Base-by-base conservation (phyloP, 148 eudicot species). In the Amaranthus hypochondriacus region DNA sequence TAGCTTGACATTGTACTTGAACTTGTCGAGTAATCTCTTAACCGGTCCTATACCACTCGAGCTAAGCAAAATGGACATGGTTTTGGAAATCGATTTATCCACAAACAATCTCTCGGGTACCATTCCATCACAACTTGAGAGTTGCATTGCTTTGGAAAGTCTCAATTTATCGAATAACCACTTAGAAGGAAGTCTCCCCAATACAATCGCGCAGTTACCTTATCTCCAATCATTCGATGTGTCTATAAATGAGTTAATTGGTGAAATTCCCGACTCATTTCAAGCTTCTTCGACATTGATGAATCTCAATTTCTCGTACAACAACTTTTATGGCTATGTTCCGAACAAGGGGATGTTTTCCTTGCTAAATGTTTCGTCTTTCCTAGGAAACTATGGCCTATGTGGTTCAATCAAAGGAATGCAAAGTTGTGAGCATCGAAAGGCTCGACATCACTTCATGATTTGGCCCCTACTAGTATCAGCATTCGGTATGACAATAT, bases 41-140 rank as follows among this genome's bases (percentile, higher is more conserved):
- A 57, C 74, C 14, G 96, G 97, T 48, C 82, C 81, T 43, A 81
- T 92, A 61, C 97, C 96, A 7, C 62, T 86, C 18, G 95, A 88
- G 89, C 84, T 90, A 56, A 87, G 91, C 71, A 88, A 92, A 76
- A 90, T 92, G 93, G 95, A 89, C 68, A 90, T 90, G 97, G 90
- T 90, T 48, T 76, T 89, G 68, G 95, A 89, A 9, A 88, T 92
- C 52, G 97, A 92, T 78, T 56, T 90, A 62, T 92, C 93, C 7
- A 74, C 77, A 43, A 92, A 92, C 81, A 76, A 78, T 58, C 86
- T 92, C 47, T 84, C 87, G 6, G 84, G 84, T 53, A 65, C 80
- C 42, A 80, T 90, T 53, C 93, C 97, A 18, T 69, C 96, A 52
- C 96, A 90, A 43, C 81, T 92, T 47, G 92, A 87, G 15, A 88